phyloP scores from a whole-genome alignment of 345 rosid genomes.

The Kandelia obovata region DNA sequence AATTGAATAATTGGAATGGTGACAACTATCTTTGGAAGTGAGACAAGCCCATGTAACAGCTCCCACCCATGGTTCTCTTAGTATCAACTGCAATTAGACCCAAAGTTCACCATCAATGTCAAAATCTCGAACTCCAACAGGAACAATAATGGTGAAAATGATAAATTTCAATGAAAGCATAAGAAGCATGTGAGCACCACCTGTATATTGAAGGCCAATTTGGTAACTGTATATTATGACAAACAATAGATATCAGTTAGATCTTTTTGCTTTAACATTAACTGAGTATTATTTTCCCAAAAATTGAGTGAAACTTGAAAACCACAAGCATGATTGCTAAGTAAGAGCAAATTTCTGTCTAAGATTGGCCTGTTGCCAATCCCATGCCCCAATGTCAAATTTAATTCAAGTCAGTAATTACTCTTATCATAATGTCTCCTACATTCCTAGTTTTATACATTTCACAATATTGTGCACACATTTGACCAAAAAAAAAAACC shows the following conservation, averaged over 20 bases:
- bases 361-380: too few species aligned
- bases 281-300: too few species aligned
- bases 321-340: too few species aligned
- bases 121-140: conserved; percentile 86
- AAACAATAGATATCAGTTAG: conserved; percentile 18
- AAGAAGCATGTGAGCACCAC: conserved; percentile 91
- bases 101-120: conserved; percentile 99
- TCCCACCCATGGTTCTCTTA: conserved; percentile 89
- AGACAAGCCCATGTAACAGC: conserved; percentile 95
- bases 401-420: too few species aligned
- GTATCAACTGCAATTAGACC: conserved; percentile 91
- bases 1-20: conserved; percentile 87
- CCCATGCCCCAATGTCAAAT: too few species aligned
- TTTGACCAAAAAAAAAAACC: too few species aligned
- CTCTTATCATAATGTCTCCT: too few species aligned
- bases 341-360: too few species aligned
- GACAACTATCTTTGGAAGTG: conserved; percentile 92
- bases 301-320: too few species aligned
- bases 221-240: conserved; percentile 64
- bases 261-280: neutral
- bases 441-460: too few species aligned
- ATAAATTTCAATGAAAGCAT: conserved; percentile 84
- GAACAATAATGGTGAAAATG: conserved; percentile 73
- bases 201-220: conserved; percentile 91
- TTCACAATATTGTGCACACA: too few species aligned